A percentile compares a stretch with the other conserved stretches of the same genome.
These are phyloP conservation scores for Wickerhamiella infanticola DNA, from an alignment of 1,139 yeast genomes.

Conservation along the genomic window DNA sequence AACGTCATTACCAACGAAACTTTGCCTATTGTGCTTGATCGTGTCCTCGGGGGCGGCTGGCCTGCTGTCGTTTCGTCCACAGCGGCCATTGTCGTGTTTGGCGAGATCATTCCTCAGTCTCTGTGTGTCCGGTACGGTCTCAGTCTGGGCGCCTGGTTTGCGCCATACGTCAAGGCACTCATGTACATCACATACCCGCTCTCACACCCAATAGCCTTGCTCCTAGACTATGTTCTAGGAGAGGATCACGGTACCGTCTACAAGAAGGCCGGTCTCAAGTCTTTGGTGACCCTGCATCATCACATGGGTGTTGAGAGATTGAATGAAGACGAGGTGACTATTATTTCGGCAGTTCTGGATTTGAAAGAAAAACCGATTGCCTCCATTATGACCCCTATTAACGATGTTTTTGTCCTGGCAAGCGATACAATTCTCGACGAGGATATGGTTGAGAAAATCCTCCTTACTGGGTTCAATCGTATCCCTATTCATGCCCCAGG, in stretches of 20 bases:
- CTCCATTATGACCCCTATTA: slow-evolving; percentile 87
- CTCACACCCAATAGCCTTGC: slow-evolving; percentile 76
- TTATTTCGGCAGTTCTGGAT: slow-evolving; percentile 85
- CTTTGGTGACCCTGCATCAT: slow-evolving; percentile 80
- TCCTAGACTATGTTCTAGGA: slow-evolving; percentile 71
- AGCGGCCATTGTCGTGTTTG: slow-evolving; percentile 82
- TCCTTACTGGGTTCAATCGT: slow-evolving; percentile 88
- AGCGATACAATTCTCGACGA: slow-evolving; percentile 78
- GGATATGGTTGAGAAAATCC: slow-evolving; percentile 70
- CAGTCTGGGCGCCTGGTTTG: slow-evolving; percentile 76
- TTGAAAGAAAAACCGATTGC: slow-evolving; percentile 81
- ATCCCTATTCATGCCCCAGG: slow-evolving; percentile 90
- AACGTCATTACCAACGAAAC: slow-evolving; percentile 95
- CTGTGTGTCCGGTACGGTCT: slow-evolving; percentile 85
- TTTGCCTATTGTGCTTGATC: slow-evolving; percentile 81
- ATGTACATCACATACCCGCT: slow-evolving; percentile 89
- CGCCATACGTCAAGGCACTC: slow-evolving; percentile 70
- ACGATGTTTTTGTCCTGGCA: slow-evolving; percentile 77
- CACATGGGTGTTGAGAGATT: slow-evolving; percentile 92
- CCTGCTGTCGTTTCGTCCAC: slow-evolving; percentile 91
- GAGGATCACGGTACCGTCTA: slow-evolving; percentile 95
- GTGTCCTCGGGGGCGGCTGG: slow-evolving; percentile 94
- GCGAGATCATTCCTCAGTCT: slow-evolving; percentile 93
- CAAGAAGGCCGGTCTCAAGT: slow-evolving; percentile 82
- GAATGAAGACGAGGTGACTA: slow-evolving; percentile 90